Conservation (phyloP, 2,329 filamentous ascomycete species). For the Trichophyton mentagrophytes region DNA sequence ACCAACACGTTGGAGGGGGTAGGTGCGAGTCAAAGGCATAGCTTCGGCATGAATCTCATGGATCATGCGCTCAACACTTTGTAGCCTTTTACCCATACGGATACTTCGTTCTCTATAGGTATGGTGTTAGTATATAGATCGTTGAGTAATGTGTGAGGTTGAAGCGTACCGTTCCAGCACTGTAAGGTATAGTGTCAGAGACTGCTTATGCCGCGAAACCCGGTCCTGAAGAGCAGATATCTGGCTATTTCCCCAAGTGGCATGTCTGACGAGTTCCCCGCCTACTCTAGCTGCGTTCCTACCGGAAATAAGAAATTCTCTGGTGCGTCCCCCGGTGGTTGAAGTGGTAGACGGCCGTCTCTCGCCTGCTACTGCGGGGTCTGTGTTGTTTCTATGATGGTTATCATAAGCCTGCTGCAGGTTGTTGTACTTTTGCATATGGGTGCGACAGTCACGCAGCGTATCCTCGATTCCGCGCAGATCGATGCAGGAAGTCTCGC, state of each 20-base stretch:
- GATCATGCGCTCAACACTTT: neutral
- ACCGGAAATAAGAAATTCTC: neutral
- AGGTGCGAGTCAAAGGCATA: neutral
- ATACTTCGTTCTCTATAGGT: neutral
- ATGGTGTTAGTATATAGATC: neutral
- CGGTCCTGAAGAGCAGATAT: slow-evolving; percentile 10
- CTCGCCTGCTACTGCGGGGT: neutral
- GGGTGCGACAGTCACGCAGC: slow-evolving; percentile 7
- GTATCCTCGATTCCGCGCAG: slow-evolving; percentile 10
- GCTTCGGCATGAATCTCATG: neutral
- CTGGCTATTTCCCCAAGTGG: slow-evolving; percentile 8
- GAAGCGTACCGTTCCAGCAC: slow-evolving; percentile 11
- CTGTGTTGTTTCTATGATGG: neutral
- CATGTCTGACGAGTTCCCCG: slow-evolving; percentile 3
- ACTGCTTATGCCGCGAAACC: slow-evolving; percentile 11
- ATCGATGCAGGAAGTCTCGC: slow-evolving; percentile 9
- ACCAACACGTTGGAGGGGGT: neutral
- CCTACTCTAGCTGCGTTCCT: slow-evolving; percentile 5
- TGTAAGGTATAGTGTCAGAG: slow-evolving; percentile 11
- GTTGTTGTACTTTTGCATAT: slow-evolving; percentile 8
- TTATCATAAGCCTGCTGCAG: neutral
- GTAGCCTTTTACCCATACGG: neutral
- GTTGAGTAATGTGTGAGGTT: neutral
- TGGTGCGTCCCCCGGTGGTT: neutral
- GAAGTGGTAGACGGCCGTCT: neutral